A percentile compares a stretch with the other conserved stretches of the same genome.
Evolutionary conservation across 2,329 filamentous ascomycete species (phyloP).

Genomic region (Thermothelomyces thermophilus): DNA sequence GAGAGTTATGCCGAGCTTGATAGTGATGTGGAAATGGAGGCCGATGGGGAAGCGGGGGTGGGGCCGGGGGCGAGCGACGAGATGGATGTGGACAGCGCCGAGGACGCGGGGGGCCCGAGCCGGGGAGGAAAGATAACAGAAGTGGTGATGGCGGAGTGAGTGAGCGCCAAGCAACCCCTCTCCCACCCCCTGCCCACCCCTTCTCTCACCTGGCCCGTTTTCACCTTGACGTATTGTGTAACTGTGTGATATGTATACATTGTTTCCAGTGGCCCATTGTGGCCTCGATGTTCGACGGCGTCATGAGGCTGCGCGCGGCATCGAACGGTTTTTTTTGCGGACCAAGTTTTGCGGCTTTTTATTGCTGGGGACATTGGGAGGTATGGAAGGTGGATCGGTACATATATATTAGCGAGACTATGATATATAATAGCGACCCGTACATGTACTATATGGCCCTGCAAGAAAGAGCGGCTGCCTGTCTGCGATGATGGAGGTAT

Average conservation of each 20-base stretch:
- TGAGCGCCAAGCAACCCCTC: neutral
- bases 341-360: neutral
- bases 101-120: neutral
- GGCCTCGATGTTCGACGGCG: neutral
- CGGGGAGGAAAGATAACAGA: slow-evolving; percentile 7
- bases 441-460: neutral
- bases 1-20: slow-evolving; percentile 35
- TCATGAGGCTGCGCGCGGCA: neutral
- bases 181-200: no score
- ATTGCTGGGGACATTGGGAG: neutral
- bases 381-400: neutral
- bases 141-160: slow-evolving; percentile 25
- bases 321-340: neutral
- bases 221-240: neutral
- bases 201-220: no score
- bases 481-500: no score
- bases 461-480: neutral
- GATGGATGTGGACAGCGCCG: neutral
- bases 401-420: neutral
- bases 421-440: neutral
- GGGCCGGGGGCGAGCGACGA: neutral
- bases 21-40: slow-evolving; percentile 17
- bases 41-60: neutral
- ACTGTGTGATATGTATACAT: neutral
- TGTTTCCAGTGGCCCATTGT: neutral